phyloP scores from a whole-genome alignment of 176 grass and related monocot species.

The Hyparrhenia diplandra region DNA sequence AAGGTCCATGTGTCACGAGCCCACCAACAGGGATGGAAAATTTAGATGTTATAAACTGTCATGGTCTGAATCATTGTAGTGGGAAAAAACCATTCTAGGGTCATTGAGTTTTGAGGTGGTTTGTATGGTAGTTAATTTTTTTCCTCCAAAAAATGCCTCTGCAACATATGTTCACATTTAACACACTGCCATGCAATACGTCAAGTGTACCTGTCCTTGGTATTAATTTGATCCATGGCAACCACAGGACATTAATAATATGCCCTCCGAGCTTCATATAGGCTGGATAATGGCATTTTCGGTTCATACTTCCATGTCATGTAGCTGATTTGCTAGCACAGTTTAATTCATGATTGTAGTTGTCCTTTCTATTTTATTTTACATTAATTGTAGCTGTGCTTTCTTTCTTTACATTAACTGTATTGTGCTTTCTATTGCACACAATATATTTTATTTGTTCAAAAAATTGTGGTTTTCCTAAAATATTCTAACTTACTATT shows the following conservation, averaged over 20 bases:
- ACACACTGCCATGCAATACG: not conserved
- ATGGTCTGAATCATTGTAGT: not conserved
- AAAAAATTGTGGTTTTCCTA: not conserved
- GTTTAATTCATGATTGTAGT: not conserved
- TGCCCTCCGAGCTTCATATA: not conserved
- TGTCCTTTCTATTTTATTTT: not conserved
- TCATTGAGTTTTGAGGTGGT: not conserved
- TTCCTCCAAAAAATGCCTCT: not conserved
- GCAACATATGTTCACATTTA: not conserved
- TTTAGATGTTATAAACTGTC: not conserved
- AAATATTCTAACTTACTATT: too few relatives aligned
- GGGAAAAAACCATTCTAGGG: not conserved
- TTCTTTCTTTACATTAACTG: not conserved
- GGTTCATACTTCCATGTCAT: not conserved
- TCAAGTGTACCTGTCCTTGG: not conserved
- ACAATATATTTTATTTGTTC: not conserved
- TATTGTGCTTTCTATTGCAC: not conserved
- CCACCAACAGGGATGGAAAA: not conserved
- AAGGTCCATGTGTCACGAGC: not conserved
- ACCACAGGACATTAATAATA: not conserved
- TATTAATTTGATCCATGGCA: constrained; percentile 5
- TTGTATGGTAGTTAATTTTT: not conserved
- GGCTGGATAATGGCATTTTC: constrained; percentile 3
- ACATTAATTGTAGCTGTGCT: not conserved
- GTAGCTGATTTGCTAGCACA: not conserved